Base-by-base conservation (phyloP, 768 basidiomycete genomes). In the Tricholoma flavovirens region DNA sequence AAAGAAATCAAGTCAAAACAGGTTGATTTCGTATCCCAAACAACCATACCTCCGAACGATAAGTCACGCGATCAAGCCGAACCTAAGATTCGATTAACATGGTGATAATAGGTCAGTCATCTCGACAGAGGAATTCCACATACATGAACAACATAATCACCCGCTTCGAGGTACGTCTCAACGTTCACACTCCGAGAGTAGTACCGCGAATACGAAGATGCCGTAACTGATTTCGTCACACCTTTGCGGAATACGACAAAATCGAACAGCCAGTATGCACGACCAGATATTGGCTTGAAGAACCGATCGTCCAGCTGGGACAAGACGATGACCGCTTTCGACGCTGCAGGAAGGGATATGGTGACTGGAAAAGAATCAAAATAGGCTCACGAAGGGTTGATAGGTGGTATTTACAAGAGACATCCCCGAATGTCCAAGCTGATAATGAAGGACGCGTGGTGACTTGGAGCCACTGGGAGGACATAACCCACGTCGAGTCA, bases 401-500 rank as follows among this genome's bases (percentile, higher is more conserved):
- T 11, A 21, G 11, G 14, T 43, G 21, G 53, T 33, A 32, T 60
- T 40, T 55, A 75, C 73, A 75, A 14, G 75, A 77, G 17, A 76
- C 70, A 50, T 78, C 76, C 14, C 77, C 77, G 53, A 64, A 76
- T 21, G 65, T 60, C 73, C 74, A 76, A 4, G 73, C 71, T 14
- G 64, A 62, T 12, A 63, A 65, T 12, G 63, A 43, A 19, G 63
- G 57, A 4, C 68, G 65, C 2, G 62, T 33, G 1, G 59, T 67
- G 5, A 75, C 71, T 45, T 73, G 65, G 10, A 77, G 59, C 77
- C 76, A 77, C 12, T 76, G 73, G 5, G 71, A 73, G 5, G 70
- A 71, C 69, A 75, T 67, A 11, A 64, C 63, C 77, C 77, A 77
- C 3, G 61, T 63, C 4, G 64, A 60, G 55, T 76, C 73, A 53